Evolutionary conservation across 2,329 filamentous ascomycete species (phyloP).

Genomic region (Neofusicoccum sp.): DNA sequence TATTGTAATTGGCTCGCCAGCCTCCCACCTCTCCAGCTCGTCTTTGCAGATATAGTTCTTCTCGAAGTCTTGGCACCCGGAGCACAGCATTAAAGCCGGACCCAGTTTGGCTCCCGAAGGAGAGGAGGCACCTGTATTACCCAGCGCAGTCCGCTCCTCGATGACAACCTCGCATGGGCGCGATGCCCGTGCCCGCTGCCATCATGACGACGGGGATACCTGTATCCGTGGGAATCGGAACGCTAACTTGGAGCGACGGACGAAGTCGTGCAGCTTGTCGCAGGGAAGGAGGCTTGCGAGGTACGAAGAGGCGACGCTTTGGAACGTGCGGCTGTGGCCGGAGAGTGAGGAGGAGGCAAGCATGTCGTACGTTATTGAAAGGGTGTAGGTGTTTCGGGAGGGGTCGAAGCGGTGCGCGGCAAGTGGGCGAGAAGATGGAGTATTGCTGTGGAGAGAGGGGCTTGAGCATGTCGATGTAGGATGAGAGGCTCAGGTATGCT

Average conservation of each 20-base stretch:
- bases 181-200: conserved; percentile 34
- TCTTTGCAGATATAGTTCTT: conserved; percentile 62
- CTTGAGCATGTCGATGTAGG: conserved; percentile 69
- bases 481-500: conserved; percentile 51
- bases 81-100: conserved; percentile 62
- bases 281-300: conserved; percentile 35
- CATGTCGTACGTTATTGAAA: conserved; percentile 67
- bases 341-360: conserved; percentile 45
- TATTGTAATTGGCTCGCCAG: too few species aligned
- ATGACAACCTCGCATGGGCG: conserved; percentile 38
- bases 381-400: conserved; percentile 40
- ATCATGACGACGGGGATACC: conserved; percentile 52
- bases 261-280: conserved; percentile 37
- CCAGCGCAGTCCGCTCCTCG: conserved; percentile 31
- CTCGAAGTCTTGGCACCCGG: conserved; percentile 59
- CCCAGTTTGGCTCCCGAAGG: conserved; percentile 44
- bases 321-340: conserved; percentile 43
- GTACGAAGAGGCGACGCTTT: conserved; percentile 42
- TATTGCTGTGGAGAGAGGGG: conserved; percentile 73
- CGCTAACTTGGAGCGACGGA: conserved; percentile 34
- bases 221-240: conserved; percentile 43
- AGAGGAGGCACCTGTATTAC: conserved; percentile 22
- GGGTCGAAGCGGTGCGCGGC: conserved; percentile 4
- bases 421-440: conserved; percentile 72
- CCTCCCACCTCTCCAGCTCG: conserved; percentile 52